Percentiles rank a stretch among this genome's conserved stretches.
These are phyloP conservation scores for Plasmodium adleri DNA, from an alignment of 169 alveolate genomes.

Conservation along the genomic window DNA sequence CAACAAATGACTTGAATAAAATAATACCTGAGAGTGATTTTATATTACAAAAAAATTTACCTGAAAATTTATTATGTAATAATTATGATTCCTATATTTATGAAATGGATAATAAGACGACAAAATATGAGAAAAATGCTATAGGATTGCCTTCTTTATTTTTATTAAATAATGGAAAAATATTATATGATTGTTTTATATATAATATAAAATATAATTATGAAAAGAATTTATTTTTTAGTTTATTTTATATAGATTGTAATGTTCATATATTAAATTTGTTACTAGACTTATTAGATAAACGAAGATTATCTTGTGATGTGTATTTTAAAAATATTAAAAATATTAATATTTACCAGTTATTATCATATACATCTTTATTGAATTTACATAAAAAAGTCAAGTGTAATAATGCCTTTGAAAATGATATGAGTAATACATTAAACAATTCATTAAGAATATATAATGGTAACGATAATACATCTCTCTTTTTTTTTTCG, in stretches of 20 bases:
- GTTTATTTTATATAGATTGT: slow-evolving; percentile 56
- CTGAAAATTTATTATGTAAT: slow-evolving; percentile 35
- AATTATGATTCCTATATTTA: slow-evolving; percentile 17
- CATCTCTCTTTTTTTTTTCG: slow-evolving; percentile 8
- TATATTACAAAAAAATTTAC: slow-evolving; percentile 30
- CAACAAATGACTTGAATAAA: slow-evolving; percentile 78
- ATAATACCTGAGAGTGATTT: slow-evolving; percentile 43
- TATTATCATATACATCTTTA: slow-evolving; percentile 20
- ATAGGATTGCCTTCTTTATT: slow-evolving; percentile 76
- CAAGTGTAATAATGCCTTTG: background rate
- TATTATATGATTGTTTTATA: slow-evolving; percentile 80
- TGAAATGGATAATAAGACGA: slow-evolving; percentile 7
- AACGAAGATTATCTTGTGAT: slow-evolving; percentile 63
- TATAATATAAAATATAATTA: slow-evolving; percentile 39
- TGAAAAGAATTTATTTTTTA: slow-evolving; percentile 17
- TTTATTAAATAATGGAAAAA: slow-evolving; percentile 81
- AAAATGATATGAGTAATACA: background rate
- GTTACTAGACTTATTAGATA: slow-evolving; percentile 33
- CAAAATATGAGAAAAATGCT: slow-evolving; percentile 30
- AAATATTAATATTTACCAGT: slow-evolving; percentile 45
- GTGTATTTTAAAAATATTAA: slow-evolving; percentile 31
- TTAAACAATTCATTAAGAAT: background rate
- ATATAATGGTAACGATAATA: background rate
- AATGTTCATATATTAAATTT: slow-evolving; percentile 7
- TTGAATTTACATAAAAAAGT: background rate